phyloP scores from a whole-genome alignment of 2,329 filamentous ascomycete genomes.

The Scedosporium dehoogii region DNA sequence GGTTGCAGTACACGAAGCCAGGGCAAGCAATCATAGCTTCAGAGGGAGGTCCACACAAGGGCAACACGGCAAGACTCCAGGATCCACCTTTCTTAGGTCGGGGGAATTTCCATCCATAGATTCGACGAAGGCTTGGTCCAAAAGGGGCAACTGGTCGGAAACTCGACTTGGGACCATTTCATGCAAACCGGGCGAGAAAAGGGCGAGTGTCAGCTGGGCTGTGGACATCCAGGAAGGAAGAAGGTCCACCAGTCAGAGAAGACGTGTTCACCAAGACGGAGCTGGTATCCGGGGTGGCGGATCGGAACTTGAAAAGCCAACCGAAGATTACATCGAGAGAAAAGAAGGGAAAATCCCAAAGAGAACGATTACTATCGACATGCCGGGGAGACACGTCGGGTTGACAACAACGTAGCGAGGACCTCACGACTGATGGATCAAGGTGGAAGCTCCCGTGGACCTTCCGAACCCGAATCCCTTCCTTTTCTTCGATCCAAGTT shows the following conservation, averaged over 20 bases:
- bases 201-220: neutral
- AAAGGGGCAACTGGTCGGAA: neutral
- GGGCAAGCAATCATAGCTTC: neutral
- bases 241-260: conserved; percentile 5
- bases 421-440: no score
- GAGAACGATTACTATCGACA: neutral
- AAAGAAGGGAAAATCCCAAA: neutral
- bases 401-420: no score
- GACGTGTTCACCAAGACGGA: neutral
- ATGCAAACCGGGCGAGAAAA: neutral
- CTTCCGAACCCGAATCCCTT: no score
- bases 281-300: neutral
- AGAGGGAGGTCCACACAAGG: neutral
- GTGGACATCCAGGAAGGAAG: neutral
- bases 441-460: no score
- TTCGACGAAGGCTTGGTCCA: neutral
- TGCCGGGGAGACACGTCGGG: no score
- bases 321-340: neutral
- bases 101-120: neutral
- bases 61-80: neutral
- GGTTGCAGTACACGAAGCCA: neutral
- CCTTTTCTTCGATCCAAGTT: no score
- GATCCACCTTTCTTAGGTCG: neutral
- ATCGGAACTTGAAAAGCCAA: neutral
- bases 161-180: neutral